A percentile compares a stretch with the other conserved stretches of the same genome.
Evolutionary conservation across 345 rosid genomes (phyloP).

Genomic region (Gossypioides kirkii): DNA sequence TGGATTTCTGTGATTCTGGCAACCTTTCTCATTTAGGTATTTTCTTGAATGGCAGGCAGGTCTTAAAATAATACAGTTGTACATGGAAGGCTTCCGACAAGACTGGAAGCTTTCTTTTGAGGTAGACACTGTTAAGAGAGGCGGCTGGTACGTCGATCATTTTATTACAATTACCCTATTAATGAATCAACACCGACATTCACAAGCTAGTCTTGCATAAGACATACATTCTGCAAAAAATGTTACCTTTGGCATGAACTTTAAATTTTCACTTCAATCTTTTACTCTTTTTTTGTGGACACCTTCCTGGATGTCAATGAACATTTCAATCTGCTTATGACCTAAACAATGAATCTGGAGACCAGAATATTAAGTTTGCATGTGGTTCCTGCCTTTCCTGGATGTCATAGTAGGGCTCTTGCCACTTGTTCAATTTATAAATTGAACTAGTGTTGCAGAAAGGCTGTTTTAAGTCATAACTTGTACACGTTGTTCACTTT

Average conservation of each 20-base stretch:
- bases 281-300: not conserved
- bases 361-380: not conserved
- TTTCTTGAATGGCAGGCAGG: constrained; percentile 54
- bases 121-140: constrained; percentile 67
- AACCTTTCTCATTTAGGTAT: not conserved
- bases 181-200: not conserved
- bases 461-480: not conserved
- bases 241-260: not conserved
- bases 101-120: constrained; percentile 92
- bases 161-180: not conserved
- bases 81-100: constrained; percentile 94
- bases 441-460: not conserved
- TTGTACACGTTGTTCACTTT: constrained; percentile 12
- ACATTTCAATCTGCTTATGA: not conserved
- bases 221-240: not conserved
- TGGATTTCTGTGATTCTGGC: not conserved
- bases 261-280: not conserved
- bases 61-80: constrained; percentile 70
- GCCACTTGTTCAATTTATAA: not conserved
- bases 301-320: not conserved
- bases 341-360: not conserved
- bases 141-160: constrained; percentile 71
- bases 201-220: not conserved
- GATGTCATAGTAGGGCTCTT: not conserved
- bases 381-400: not conserved